Conservation (phyloP, 1,284 basidiomycete species). For the Ganoderma resinaceum region DNA sequence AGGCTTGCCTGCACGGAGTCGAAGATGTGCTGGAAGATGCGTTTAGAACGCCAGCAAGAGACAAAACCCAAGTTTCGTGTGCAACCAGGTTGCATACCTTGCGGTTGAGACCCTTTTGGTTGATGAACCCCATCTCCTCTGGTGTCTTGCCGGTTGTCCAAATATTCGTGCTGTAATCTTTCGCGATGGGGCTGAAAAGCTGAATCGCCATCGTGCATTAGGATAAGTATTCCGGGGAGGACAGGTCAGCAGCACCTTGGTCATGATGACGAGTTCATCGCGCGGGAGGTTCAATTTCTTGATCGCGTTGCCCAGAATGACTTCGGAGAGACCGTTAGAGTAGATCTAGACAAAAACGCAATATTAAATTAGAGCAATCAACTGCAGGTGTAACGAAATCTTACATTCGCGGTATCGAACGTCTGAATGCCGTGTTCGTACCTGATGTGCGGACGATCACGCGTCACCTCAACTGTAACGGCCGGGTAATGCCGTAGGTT, state of each 20-base stretch:
- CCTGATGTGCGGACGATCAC: constrained; percentile 12
- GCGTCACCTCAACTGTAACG: neutral
- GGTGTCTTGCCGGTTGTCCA: constrained; percentile 18
- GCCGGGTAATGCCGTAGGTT: neutral
- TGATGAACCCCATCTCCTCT: constrained; percentile 31
- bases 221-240: neutral
- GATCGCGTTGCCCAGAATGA: constrained; percentile 65
- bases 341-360: constrained; percentile 27
- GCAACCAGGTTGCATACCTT: constrained; percentile 25
- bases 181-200: constrained; percentile 22
- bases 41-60: neutral
- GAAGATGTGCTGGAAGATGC: constrained; percentile 49
- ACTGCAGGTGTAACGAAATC: neutral
- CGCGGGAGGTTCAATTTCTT: constrained; percentile 60
- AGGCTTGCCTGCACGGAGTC: constrained; percentile 48
- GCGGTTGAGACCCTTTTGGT: constrained; percentile 36
- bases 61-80: no score
- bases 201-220: neutral
- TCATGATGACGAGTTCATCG: constrained; percentile 64
- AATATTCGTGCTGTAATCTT: constrained; percentile 44
- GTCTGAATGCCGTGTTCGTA: constrained; percentile 37
- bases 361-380: no score
- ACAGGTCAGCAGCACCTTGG: constrained; percentile 47
- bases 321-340: constrained; percentile 57
- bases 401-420: constrained; percentile 36